phyloP scores from a whole-genome alignment of 768 basidiomycete genomes.

The Phlebiopsis gigantea region DNA sequence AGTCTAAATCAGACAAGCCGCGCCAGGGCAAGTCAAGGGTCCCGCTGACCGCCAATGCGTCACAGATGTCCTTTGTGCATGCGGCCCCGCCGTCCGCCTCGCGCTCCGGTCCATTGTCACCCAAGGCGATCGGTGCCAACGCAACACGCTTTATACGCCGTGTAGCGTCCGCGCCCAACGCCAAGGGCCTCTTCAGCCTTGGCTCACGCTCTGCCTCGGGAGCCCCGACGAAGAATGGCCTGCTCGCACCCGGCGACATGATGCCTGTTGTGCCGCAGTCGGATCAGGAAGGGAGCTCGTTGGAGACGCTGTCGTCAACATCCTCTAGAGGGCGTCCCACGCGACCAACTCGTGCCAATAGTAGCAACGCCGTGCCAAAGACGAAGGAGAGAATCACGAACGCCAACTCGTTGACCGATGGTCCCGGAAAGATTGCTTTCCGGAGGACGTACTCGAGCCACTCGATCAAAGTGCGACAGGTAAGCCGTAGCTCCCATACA shows the following conservation, averaged over 20 bases:
- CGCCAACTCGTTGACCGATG: constrained; percentile 33
- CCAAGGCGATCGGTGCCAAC: constrained; percentile 63
- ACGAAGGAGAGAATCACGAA: constrained; percentile 43
- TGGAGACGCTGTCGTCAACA: constrained; percentile 74
- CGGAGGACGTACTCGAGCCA: constrained; percentile 95
- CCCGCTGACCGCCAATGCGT: constrained; percentile 39
- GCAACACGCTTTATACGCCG: constrained; percentile 90
- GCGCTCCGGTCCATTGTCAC: constrained; percentile 52
- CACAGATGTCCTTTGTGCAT: constrained; percentile 41
- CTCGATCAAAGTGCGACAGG: constrained; percentile 90
- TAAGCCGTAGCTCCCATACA: constrained; percentile 25
- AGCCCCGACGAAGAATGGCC: constrained; percentile 65
- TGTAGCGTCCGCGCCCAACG: constrained; percentile 95
- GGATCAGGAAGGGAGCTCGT: constrained; percentile 61
- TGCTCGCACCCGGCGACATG: constrained; percentile 65
- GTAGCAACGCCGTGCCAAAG: constrained; percentile 29
- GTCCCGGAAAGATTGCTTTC: constrained; percentile 68
- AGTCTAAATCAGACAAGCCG: constrained; percentile 18
- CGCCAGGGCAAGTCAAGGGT: constrained; percentile 35
- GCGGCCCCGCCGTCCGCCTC: constrained; percentile 29
- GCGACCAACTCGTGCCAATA: constrained; percentile 31
- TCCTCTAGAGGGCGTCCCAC: constrained; percentile 57
- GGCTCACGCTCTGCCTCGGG: constrained; percentile 47
- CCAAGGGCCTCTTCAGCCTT: constrained; percentile 80
- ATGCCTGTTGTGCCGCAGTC: constrained; percentile 54